Percentiles rank a stretch among this genome's conserved stretches.
These are phyloP conservation scores for Euphorbia neoarborescens DNA, from an alignment of 441 rosid genomes.

Conservation along the genomic window DNA sequence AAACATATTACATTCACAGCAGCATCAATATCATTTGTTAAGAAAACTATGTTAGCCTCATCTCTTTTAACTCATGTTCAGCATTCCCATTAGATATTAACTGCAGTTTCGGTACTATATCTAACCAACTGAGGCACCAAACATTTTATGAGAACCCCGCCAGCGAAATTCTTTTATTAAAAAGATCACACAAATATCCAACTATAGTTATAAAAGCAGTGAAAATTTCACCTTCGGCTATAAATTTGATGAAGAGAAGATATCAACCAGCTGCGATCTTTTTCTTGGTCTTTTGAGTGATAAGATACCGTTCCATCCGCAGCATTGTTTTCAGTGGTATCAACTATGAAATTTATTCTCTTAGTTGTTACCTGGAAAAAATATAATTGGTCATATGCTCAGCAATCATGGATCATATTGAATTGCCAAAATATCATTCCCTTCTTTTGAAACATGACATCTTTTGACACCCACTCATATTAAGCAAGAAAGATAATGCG, in stretches of 20 bases:
- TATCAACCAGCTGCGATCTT: constrained; percentile 84
- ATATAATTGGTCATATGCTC: constrained; percentile 3
- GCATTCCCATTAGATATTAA: neutral
- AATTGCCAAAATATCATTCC: neutral
- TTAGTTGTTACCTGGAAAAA: constrained; percentile 70
- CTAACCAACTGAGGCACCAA: neutral
- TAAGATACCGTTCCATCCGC: constrained; percentile 41
- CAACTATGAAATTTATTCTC: constrained; percentile 87
- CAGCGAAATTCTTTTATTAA: constrained; percentile 10
- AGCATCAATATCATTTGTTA: neutral
- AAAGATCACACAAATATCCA: constrained; percentile 12
- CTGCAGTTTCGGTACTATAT: neutral
- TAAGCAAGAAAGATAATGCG: neutral
- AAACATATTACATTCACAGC: neutral
- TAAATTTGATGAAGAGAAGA: constrained; percentile 92
- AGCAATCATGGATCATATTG: neutral
- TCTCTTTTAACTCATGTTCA: neutral
- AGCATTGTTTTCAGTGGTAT: constrained; percentile 44
- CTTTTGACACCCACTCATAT: neutral
- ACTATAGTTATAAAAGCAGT: constrained; percentile 12
- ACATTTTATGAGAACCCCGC: neutral
- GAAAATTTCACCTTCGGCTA: constrained; percentile 70
- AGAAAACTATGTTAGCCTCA: neutral
- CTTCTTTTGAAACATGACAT: constrained; percentile 14
- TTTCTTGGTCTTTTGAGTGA: constrained; percentile 51